Percentiles rank a stretch among this genome's conserved stretches.
Evolutionary conservation across 192 early-diverging fungal species (phyloP).

Genomic region (Podila clonocystis): DNA sequence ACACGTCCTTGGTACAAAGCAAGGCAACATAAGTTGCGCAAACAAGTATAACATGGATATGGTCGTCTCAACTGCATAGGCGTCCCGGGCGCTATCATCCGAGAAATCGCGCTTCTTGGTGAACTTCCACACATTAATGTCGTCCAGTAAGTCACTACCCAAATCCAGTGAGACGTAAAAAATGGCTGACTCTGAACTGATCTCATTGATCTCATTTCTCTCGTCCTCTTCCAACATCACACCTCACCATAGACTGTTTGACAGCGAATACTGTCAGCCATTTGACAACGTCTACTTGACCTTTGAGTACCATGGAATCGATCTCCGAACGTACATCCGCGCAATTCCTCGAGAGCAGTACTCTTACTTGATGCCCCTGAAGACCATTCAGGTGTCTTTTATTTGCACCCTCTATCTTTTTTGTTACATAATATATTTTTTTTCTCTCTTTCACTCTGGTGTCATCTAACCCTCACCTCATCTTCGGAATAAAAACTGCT

Average conservation of each 20-base stretch:
- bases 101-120: slow-evolving; percentile 83
- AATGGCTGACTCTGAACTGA: not conserved
- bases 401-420: too few species aligned
- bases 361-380: not conserved
- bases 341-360: not conserved
- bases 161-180: slow-evolving; percentile 30
- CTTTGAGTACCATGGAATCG: slow-evolving; percentile 90
- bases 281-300: slow-evolving; percentile 83
- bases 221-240: not conserved
- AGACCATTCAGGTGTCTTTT: slow-evolving; percentile 2
- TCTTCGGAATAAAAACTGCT: too few species aligned
- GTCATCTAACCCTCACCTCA: too few species aligned
- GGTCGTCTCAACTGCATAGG: slow-evolving; percentile 60
- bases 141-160: slow-evolving; percentile 66
- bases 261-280: slow-evolving; percentile 59
- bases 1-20: not conserved
- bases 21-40: not conserved
- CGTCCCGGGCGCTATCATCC: slow-evolving; percentile 75
- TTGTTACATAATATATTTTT: too few species aligned
- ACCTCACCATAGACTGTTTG: not conserved
- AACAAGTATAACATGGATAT: not conserved
- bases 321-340: slow-evolving; percentile 4
- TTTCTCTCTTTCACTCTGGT: too few species aligned
- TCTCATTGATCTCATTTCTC: not conserved
- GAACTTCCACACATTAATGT: slow-evolving; percentile 79